These are phyloP conservation scores for Saraca asoca DNA, from an alignment of 331 rosid genomes.

Conservation along the genomic window DNA sequence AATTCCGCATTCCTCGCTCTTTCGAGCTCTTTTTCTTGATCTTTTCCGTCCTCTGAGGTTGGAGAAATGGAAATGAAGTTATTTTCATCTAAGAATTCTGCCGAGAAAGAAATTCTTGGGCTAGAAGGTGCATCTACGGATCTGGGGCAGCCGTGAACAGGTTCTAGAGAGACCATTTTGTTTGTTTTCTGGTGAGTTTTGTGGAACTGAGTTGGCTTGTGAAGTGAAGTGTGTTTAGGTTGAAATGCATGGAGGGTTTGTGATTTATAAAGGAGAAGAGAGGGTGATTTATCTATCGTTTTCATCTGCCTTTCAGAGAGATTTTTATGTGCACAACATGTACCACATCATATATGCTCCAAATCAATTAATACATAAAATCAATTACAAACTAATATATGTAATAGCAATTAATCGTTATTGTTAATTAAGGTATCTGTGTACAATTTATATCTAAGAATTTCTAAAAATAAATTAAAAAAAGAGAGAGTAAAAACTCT, in stretches of 20 bases:
- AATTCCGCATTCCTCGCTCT: slow-evolving; percentile 63
- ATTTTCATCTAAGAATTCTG: slow-evolving; percentile 82
- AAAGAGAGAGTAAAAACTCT: too few relatives aligned
- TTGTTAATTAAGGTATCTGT: too few relatives aligned
- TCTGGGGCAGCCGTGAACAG: slow-evolving; percentile 46
- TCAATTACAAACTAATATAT: too few relatives aligned
- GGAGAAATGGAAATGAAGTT: slow-evolving; percentile 89
- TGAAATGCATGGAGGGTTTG: slow-evolving; percentile 52
- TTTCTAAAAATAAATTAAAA: too few relatives aligned
- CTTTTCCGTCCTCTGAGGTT: slow-evolving; percentile 41
- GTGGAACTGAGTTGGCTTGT: slow-evolving; percentile 25
- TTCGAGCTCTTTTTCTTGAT: slow-evolving; percentile 48
- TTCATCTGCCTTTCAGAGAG: not conserved
- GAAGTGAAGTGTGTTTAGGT: slow-evolving; percentile 26
- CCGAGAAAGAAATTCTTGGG: slow-evolving; percentile 91
- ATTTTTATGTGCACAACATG: too few relatives aligned
- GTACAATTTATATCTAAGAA: too few relatives aligned
- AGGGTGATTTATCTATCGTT: slow-evolving; percentile 33
- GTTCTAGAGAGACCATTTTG: slow-evolving; percentile 68
- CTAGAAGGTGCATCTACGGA: slow-evolving; percentile 61
- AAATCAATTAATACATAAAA: too few relatives aligned
- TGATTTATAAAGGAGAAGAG: slow-evolving; percentile 50
- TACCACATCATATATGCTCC: too few relatives aligned
- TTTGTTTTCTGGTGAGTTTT: slow-evolving; percentile 33
- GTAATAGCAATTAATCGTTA: too few relatives aligned